phyloP scores from a whole-genome alignment of 192 early-diverging fungal genomes.

The Coemansia sp. region DNA sequence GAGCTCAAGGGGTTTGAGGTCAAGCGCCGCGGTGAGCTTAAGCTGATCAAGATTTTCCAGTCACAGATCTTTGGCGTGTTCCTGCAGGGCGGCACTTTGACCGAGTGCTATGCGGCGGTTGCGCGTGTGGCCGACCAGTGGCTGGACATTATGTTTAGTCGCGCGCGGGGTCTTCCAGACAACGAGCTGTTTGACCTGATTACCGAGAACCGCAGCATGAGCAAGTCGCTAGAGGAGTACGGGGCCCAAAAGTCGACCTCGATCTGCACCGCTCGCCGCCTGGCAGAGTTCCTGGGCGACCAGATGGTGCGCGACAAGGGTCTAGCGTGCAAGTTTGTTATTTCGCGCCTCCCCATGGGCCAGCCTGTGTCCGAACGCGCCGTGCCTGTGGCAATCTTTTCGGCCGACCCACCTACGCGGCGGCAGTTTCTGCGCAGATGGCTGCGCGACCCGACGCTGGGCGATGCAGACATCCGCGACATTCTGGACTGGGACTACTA shows the following conservation, averaged over 20 bases:
- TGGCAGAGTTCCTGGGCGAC: conserved; percentile 96
- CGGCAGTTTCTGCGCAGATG: conserved; percentile 88
- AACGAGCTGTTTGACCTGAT: conserved; percentile 92
- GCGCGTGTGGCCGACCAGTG: conserved; percentile 90
- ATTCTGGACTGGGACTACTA: conserved; percentile 99
- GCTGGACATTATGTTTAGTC: conserved; percentile 90
- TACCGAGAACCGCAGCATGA: conserved; percentile 97
- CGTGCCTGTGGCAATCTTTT: conserved; percentile 93
- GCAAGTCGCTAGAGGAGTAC: conserved; percentile 90
- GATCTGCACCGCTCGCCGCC: conserved; percentile 89
- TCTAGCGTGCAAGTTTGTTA: conserved; percentile 93
- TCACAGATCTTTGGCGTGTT: conserved; percentile 92
- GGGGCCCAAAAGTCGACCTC: conserved; percentile 91
- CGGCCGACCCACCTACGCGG: conserved; percentile 71
- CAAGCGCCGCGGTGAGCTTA: conserved; percentile 97
- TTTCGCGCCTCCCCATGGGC: conserved; percentile 79
- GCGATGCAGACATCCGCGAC: conserved; percentile 81
- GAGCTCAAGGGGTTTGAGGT: conserved; percentile 99
- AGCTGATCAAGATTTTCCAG: conserved; percentile 98
- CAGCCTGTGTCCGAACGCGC: conserved; percentile 90
- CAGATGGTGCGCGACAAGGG: conserved; percentile 98
- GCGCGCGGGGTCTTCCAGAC: conserved; percentile 78
- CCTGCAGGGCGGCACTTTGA: conserved; percentile 78
- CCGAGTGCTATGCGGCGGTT: conserved; percentile 87
- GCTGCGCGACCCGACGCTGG: conserved; percentile 77